These are phyloP conservation scores for Coniochaeta sp. DNA, from an alignment of 2,329 filamentous ascomycete genomes.

Conservation along the genomic window DNA sequence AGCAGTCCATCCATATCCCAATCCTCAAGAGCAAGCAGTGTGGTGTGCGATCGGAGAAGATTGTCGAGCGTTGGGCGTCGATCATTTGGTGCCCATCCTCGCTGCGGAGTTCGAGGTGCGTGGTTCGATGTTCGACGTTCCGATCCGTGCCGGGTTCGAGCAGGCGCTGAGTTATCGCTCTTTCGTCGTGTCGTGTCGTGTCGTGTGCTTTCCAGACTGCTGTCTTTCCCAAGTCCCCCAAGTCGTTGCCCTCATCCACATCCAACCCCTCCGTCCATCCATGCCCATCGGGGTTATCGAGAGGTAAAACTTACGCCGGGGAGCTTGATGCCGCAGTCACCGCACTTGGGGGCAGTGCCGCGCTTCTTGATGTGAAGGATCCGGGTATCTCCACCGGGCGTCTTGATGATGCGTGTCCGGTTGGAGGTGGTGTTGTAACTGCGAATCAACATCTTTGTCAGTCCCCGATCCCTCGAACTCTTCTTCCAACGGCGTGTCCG, in stretches of 20 bases:
- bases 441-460: slow-evolving; percentile 12
- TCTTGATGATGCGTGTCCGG: slow-evolving; percentile 93
- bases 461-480: no score
- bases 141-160: no score
- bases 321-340: slow-evolving; percentile 98
- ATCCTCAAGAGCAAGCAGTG: no score
- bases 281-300: slow-evolving; percentile 6
- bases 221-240: neutral
- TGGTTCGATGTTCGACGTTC: no score
- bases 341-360: slow-evolving; percentile 96
- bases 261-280: neutral
- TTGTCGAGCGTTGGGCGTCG: no score
- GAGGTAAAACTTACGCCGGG: slow-evolving; percentile 73
- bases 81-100: no score
- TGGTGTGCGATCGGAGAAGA: no score
- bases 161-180: neutral
- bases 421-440: slow-evolving; percentile 99
- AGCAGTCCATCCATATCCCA: no score
- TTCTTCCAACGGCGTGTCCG: neutral
- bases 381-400: slow-evolving; percentile 90
- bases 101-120: no score
- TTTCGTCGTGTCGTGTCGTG: no score
- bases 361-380: slow-evolving; percentile 99
- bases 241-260: neutral
- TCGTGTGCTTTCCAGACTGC: no score